A percentile compares a stretch with the other conserved stretches of the same genome.
Evolutionary conservation across 2,329 filamentous ascomycete species (phyloP).

Genomic region (Claviceps digitariae): DNA sequence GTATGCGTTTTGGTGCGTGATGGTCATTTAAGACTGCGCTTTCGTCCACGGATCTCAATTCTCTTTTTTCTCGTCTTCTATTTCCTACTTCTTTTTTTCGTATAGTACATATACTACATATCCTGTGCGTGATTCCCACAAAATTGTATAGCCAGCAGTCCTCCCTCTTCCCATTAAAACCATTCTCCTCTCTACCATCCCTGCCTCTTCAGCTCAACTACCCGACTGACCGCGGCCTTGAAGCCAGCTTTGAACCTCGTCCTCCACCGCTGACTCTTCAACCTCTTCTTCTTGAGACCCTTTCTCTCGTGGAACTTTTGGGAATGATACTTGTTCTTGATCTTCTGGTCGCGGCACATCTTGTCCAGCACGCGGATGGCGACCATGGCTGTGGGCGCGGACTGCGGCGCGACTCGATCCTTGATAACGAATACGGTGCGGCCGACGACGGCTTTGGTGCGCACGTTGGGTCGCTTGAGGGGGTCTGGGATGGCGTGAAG

Average conservation of each 20-base stretch:
- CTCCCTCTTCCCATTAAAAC: background rate
- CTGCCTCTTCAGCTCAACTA: conserved; percentile 58
- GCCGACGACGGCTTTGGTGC: conserved; percentile 21
- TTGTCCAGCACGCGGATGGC: conserved; percentile 29
- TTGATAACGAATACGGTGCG: conserved; percentile 27
- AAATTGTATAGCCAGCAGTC: conserved; percentile 1
- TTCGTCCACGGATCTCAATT: background rate
- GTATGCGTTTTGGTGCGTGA: too few relatives aligned
- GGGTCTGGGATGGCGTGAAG: conserved; percentile 12
- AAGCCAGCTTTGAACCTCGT: conserved; percentile 57
- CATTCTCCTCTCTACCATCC: conserved; percentile 48
- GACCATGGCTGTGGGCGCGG: conserved; percentile 26
- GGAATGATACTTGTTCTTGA: conserved; percentile 38
- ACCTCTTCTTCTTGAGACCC: conserved; percentile 65
- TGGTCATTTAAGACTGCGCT: too few relatives aligned
- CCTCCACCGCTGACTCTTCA: conserved; percentile 56
- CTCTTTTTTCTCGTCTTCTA: background rate
- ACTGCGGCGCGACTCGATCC: conserved; percentile 13
- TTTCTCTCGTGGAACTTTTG: conserved; percentile 65
- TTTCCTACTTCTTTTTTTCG: background rate
- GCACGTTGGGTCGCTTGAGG: conserved; percentile 15
- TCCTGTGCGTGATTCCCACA: background rate
- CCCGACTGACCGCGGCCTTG: conserved; percentile 46
- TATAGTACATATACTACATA: background rate
- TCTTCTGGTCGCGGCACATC: conserved; percentile 35